Percentiles rank a stretch among this genome's conserved stretches.
Evolutionary conservation across 306 rosid species (phyloP).

Genomic region (Vigna nakashimae): DNA sequence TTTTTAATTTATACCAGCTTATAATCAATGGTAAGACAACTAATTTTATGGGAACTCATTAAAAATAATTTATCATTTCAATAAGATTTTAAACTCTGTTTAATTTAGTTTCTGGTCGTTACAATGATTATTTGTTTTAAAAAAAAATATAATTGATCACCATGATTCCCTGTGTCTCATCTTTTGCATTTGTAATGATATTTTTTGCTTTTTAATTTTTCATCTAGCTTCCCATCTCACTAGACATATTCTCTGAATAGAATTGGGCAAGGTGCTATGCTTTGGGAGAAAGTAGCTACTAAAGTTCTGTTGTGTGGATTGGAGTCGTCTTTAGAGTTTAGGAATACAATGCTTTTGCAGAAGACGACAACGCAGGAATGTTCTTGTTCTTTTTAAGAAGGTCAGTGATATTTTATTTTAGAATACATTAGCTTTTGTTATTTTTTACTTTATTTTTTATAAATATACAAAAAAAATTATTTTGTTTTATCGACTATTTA

Average conservation of each 20-base stretch:
- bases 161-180: not conserved
- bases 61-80: too few species aligned
- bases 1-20: too few species aligned
- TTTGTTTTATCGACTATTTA: too few species aligned
- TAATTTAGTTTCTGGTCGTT: too few species aligned
- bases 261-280: constrained; percentile 5
- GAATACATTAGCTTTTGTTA: too few species aligned
- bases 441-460: too few species aligned
- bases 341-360: not conserved
- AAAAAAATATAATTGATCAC: not conserved
- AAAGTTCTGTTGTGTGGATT: constrained; percentile 4
- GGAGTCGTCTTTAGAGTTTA: not conserved
- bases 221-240: not conserved
- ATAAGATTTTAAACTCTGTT: too few species aligned
- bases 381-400: not conserved
- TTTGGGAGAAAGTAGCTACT: not conserved
- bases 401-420: too few species aligned
- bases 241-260: not conserved
- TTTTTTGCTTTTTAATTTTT: constrained; percentile 16
- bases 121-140: too few species aligned
- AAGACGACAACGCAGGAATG: not conserved
- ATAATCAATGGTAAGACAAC: too few species aligned
- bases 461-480: too few species aligned
- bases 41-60: too few species aligned
- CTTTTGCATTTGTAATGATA: constrained; percentile 4